Evolutionary conservation across 306 rosid species (phyloP), one percentile per base, ranked within the genome.

Genomic region (Coriaria nepalensis): DNA sequence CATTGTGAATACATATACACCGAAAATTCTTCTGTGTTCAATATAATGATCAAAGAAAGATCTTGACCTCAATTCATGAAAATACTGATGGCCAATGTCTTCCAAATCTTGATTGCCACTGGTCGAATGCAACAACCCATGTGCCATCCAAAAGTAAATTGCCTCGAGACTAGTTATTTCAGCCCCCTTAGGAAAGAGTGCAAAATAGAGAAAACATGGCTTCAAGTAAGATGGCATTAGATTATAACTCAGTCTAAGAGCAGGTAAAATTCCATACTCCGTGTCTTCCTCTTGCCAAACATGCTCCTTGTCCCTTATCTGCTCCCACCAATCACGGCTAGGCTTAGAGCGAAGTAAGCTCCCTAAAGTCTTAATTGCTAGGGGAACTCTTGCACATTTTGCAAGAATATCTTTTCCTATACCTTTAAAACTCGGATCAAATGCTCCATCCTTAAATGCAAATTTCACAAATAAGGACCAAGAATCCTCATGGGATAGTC

Each of bases 331-430:
- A 11, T 20, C 15, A 39, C 11, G 33, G 10, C 47, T 33, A 29
- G 11, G 40, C 41, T 54, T 33, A 39, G 59, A 54, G 33, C 38
- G 41, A 20, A 54, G 37, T 32, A 54, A 15, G 49, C 40, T 41
- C 9, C 59, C 59, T 10, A 54, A 0, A 6, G 46, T 39, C 33
- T 54, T 54, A 35, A 7, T 40, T 59, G 6, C 48, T 35, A 40
- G 6, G 2, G 55, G 55, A 47, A 41, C 59, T 36, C 62, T 52
- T 6, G 7, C 4, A 5, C 58, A 61, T n/a, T 61, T 50, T 40
- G 5, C 40, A 6, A 36, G 37, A 37, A 46, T 39, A 6, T 20
- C 5, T 4, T 33, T 0, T 7, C 58, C 57, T 7, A 15, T 57
- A 5, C 20, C 13, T 14, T 9, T 40, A 2, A 57, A 45, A 51